Evolutionary conservation across 306 rosid species (phyloP), one percentile per base, ranked within the genome.

Genomic region (Calophaca sinica): DNA sequence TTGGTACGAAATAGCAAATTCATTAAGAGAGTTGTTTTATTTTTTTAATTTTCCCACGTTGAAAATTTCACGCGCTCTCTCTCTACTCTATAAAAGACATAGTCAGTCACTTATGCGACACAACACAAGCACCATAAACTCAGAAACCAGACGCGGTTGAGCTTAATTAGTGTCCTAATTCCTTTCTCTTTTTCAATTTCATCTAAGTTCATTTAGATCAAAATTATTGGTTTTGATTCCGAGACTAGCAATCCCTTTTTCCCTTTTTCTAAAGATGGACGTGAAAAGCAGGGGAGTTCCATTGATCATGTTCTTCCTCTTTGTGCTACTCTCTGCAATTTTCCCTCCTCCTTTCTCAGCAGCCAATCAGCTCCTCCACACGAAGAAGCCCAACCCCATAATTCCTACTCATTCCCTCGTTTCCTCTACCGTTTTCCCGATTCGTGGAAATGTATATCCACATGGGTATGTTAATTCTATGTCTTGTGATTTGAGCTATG

Each of bases 361-460:
- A 46, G 68, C 76, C 68, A 49, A 70, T 63, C 88, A 76, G 13
- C 44, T 76, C 44, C 71, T 12, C 42, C 33, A n/a, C 62, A 35
- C 8, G 15, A 63, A 48, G 7, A 76, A 73, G 57, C 9, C 50
- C 1, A 9, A 1, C 52, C 60, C 2, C 0, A 5, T 35, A 11
- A 9, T 26, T n/a, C 2, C 60, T 32, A 13, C 3, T 3, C 31
- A 13, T 20, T 66, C 62, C 32, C 5, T 49, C 5, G 72, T 26
- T 42, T 74, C 88, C 31, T 81, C 97, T 1, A 36, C 62, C 50
- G 65, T 79, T 63, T 83, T 91, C 8, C 86, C 35, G 0, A 31
- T 91, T 72, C 76, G 59, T 9, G 96, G 98, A 53, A 91, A 89
- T 60, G 96, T 91, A 32, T 94, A 89, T 70, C 98, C 98, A 50